These are phyloP conservation scores for Phialophora chinensis DNA, from an alignment of 2,329 filamentous ascomycete species.

Conservation along the genomic window DNA sequence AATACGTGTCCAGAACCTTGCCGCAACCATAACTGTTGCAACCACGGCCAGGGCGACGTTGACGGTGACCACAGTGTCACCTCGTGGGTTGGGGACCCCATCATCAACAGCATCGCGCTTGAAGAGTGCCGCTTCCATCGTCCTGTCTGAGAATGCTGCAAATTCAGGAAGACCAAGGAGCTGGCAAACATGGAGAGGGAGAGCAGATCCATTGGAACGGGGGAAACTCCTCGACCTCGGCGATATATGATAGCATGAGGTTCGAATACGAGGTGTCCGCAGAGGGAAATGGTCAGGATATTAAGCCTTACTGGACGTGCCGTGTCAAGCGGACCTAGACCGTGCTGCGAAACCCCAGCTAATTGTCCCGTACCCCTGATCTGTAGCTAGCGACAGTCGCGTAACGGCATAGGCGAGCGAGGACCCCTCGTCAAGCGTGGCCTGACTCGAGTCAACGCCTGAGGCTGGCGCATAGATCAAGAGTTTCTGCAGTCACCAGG, in stretches of 20 bases:
- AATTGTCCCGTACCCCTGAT: constrained; percentile 7
- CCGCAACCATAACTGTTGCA: constrained; percentile 4
- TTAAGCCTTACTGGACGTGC: constrained; percentile 9
- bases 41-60: constrained; percentile 19
- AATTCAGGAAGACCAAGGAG: not conserved
- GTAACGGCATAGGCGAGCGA: not conserved
- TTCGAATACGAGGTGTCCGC: constrained; percentile 13
- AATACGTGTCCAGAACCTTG: constrained; percentile 20
- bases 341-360: constrained; percentile 4
- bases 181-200: not conserved
- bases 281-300: constrained; percentile 11
- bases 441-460: constrained; percentile 9
- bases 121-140: not conserved
- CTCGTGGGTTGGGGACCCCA: constrained; percentile 10
- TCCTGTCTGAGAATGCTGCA: constrained; percentile 8
- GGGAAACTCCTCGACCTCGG: not conserved
- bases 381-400: not conserved
- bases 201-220: not conserved
- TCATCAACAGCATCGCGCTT: constrained; percentile 15
- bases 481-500: not conserved
- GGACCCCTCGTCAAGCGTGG: not conserved
- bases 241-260: constrained; percentile 9
- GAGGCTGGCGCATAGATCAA: not conserved
- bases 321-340: constrained; percentile 7
- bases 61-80: constrained; percentile 15